Percentiles rank a stretch among this genome's conserved stretches.
These are phyloP conservation scores for Trichocomaceae sp. DNA, from an alignment of 2,329 filamentous ascomycete genomes.

Conservation along the genomic window DNA sequence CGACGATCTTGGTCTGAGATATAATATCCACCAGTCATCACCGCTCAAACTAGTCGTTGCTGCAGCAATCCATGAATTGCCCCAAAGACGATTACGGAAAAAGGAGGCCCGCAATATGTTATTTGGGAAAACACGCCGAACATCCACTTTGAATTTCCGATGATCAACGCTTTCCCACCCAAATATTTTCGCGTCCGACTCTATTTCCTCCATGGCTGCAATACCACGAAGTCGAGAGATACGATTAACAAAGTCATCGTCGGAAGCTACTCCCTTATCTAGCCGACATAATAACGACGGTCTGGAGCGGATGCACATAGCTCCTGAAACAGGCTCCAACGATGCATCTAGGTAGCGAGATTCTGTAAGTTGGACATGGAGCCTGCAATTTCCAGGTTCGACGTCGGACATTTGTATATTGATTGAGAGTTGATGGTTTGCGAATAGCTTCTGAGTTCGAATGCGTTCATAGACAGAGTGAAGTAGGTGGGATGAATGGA, in stretches of 20 bases:
- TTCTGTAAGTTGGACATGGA: constrained; percentile 65
- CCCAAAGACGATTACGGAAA: constrained; percentile 68
- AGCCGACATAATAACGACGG: constrained; percentile 50
- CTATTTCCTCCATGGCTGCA: constrained; percentile 35
- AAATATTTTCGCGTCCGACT: constrained; percentile 29
- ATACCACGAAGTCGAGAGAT: constrained; percentile 34
- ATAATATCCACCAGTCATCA: constrained; percentile 71
- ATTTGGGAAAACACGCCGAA: constrained; percentile 56
- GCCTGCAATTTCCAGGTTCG: constrained; percentile 60
- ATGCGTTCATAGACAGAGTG: constrained; percentile 59
- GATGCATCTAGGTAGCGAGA: constrained; percentile 55
- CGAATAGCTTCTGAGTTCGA: constrained; percentile 54
- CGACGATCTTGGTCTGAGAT: constrained; percentile 21
- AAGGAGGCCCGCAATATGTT: constrained; percentile 60
- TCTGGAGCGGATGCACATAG: constrained; percentile 62
- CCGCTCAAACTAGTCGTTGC: constrained; percentile 64
- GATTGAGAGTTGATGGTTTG: constrained; percentile 53
- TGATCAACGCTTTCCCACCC: constrained; percentile 35
- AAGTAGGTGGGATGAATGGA: constrained; percentile 67
- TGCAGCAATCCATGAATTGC: constrained; percentile 63
- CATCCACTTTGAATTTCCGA: constrained; percentile 35
- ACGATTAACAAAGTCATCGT: constrained; percentile 35
- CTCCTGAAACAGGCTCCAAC: constrained; percentile 73
- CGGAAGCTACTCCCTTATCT: constrained; percentile 58
- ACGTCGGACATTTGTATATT: constrained; percentile 51